Evolutionary conservation across 495 filamentous ascomycete species (phyloP).

Genomic region (Chaetomium cochliodes): DNA sequence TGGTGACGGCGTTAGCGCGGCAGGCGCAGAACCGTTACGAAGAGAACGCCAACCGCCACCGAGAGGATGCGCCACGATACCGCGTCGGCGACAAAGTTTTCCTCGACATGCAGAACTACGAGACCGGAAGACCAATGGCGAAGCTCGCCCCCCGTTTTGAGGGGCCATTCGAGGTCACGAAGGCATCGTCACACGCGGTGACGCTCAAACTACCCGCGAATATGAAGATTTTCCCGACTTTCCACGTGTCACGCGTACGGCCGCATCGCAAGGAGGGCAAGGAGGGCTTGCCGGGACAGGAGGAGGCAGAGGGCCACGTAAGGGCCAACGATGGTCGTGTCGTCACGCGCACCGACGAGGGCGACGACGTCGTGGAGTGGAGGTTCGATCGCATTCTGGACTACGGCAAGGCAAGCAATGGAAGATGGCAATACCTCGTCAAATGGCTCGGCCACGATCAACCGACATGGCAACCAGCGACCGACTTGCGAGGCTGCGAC

Average conservation of each 20-base stretch:
- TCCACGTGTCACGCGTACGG: background rate
- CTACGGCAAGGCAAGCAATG: conserved; percentile 4
- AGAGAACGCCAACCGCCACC: background rate
- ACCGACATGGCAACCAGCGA: conserved; percentile 3
- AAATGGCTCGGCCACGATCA: background rate
- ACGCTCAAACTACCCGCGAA: background rate
- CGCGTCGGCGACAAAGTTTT: background rate
- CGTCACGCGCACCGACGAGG: background rate
- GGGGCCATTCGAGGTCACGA: background rate
- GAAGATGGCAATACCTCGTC: conserved; percentile 5
- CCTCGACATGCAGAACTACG: background rate
- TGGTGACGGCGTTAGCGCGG: background rate
- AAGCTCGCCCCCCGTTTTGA: background rate
- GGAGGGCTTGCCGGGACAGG: no score
- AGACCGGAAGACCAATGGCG: background rate
- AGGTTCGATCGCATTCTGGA: background rate
- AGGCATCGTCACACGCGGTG: background rate
- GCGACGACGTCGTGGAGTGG: background rate
- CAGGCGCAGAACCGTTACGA: background rate
- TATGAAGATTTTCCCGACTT: conserved; percentile 2
- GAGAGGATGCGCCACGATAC: background rate
- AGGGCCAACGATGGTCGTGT: background rate
- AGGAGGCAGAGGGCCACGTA: background rate
- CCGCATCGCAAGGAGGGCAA: background rate
- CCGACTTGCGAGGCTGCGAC: no score